phyloP scores from a whole-genome alignment of 1,284 basidiomycete species.

The Apiotrichum siamense region DNA sequence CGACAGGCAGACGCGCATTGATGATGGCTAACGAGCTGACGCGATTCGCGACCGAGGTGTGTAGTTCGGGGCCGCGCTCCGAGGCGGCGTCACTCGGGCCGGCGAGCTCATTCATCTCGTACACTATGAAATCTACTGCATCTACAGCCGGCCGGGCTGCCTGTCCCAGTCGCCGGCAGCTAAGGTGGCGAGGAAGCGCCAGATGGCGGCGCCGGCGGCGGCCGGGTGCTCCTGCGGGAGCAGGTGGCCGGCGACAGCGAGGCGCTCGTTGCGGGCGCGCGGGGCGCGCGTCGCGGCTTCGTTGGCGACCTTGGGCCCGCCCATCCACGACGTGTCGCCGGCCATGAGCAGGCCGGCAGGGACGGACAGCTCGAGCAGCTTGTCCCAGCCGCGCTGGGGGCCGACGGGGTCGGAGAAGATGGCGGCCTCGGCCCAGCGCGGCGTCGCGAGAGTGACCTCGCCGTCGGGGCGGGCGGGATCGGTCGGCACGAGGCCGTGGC shows the following conservation, averaged over 20 bases:
- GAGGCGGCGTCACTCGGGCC: too few relatives aligned
- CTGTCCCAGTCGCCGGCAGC: slow-evolving; percentile 9
- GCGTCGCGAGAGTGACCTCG: slow-evolving; percentile 31
- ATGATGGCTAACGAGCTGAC: too few relatives aligned
- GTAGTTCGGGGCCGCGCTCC: too few relatives aligned
- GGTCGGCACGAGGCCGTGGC: slow-evolving; percentile 56
- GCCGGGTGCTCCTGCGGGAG: slow-evolving; percentile 38
- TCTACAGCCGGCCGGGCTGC: slow-evolving; percentile 1
- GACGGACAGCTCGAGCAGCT: slow-evolving; percentile 22
- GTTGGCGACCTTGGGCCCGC: slow-evolving; percentile 13
- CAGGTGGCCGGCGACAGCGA: slow-evolving; percentile 33
- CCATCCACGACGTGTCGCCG: slow-evolving; percentile 16
- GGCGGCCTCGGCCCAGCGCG: slow-evolving; percentile 33
- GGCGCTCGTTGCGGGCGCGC: slow-evolving; percentile 25
- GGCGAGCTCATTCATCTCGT: too few relatives aligned
- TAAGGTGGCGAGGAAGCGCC: slow-evolving; percentile 28
- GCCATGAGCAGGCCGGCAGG: slow-evolving; percentile 35
- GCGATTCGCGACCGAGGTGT: too few relatives aligned
- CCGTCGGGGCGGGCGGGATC: slow-evolving; percentile 2
- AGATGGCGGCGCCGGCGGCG: slow-evolving; percentile 28
- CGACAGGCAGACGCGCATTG: too few relatives aligned
- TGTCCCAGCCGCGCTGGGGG: slow-evolving; percentile 32
- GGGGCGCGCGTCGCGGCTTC: slow-evolving; percentile 24
- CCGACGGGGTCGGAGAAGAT: slow-evolving; percentile 30
- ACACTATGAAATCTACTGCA: not conserved